Evolutionary conservation across 257 asterid species (phyloP), one percentile per base, ranked within the genome.

Genomic region (Apocynum venetum): DNA sequence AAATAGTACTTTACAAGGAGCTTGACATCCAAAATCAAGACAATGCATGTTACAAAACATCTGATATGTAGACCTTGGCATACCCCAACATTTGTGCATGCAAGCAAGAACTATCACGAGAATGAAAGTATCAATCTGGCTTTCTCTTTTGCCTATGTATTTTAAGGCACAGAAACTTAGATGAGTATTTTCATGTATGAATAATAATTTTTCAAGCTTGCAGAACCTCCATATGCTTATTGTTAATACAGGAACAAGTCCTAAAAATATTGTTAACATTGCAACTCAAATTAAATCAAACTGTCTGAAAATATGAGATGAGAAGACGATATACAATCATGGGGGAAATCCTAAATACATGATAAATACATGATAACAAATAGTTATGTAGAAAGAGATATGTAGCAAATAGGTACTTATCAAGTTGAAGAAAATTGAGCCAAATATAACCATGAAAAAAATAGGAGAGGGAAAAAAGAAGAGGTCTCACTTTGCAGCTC

Each of bases 401-500:
- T 46, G 49, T 44, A 75, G 36, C 71, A 74, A 59, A 35, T 40
- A 59, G 48, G 51, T 43, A 69, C 41, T 25, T 7, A 68, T 35
- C 6, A 3, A 4, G 38, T 66, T 43, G 65, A 52, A 48, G 5
- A 35, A 75, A 68, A 8, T 43, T 43, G 8, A 10, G 6, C 71
- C 51, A 46, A 51, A 46, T 48, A 74, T 55, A 55, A 80, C 10
- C 56, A 40, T 25, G 6, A 9, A 40, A 60, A 36, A 2, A 49
- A 13, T 44, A 35, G 47, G 17, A 44, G 2, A 43, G 68, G 59
- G 13, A 46, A 61, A 44, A 36, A 65, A 15, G 47, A 71, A 72
- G 14, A 79, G 72, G 76, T 71, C 87, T 86, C 89, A 96, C 99
- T 92, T 96, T 73, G 97, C 99, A 82, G 99, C 97, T 68, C 99